These are phyloP conservation scores for Sporormia fimetaria DNA, from an alignment of 495 filamentous ascomycete species.

Conservation along the genomic window DNA sequence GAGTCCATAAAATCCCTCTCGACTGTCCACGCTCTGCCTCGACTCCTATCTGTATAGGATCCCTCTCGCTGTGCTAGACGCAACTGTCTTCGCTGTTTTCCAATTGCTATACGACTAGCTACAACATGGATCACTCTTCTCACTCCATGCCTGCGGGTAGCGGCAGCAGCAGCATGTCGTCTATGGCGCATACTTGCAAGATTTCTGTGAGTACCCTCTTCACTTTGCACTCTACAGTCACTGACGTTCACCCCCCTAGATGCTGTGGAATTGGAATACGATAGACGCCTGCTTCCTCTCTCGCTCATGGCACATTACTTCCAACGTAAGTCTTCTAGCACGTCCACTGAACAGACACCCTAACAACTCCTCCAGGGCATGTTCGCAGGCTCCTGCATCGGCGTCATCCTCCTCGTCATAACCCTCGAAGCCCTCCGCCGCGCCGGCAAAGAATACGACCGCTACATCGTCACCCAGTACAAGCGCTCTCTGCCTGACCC, in stretches of 20 bases:
- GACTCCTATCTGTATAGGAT: no score
- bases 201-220: slow-evolving; percentile 23
- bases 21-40: no score
- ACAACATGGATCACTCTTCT: no score
- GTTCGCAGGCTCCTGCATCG: slow-evolving; percentile 49
- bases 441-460: slow-evolving; percentile 44
- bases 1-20: no score
- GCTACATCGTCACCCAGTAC: slow-evolving; percentile 34
- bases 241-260: slow-evolving; percentile 30
- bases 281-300: slow-evolving; percentile 41
- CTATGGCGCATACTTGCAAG: no score
- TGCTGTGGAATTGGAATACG: slow-evolving; percentile 51
- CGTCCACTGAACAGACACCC: no score
- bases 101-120: no score
- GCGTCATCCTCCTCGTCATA: slow-evolving; percentile 44
- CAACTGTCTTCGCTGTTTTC: no score
- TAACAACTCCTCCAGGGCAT: slow-evolving; percentile 36
- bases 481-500: slow-evolving; percentile 30
- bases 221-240: not conserved
- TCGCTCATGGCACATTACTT: slow-evolving; percentile 38
- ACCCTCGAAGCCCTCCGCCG: slow-evolving; percentile 42
- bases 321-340: no score
- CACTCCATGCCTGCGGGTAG: no score
- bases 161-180: no score
- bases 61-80: no score